Evolutionary conservation across 768 basidiomycete genomes (phyloP), one percentile per base, ranked within the genome.

Genomic region (Kwoniella newhampshirensis): DNA sequence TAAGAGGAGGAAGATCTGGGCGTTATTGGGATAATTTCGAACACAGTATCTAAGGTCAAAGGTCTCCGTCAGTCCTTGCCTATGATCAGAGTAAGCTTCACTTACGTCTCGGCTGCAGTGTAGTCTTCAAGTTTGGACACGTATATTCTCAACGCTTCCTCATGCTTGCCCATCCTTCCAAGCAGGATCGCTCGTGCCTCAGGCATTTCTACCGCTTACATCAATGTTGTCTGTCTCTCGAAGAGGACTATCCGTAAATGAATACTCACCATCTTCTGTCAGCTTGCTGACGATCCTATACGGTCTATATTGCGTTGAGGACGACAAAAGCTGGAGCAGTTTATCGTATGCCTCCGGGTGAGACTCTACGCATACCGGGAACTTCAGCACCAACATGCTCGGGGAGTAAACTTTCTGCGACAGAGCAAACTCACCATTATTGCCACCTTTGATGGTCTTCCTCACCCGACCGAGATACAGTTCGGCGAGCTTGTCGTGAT

Each of bases 111-210:
- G 0, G 96, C 96, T 60, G 91, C 91, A 25, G 77, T 59, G 73
- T 87, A 91, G 69, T 93, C 87, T 36, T 86, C 82, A 28, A 98
- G 80, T 32, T 85, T 84, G 70, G 97, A 87, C 5, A 93, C 91
- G 73, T 98, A 99, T 13, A 94, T 82, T 70, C 93, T 90, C n/a
- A 98, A 82, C 0, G 94, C 92, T 59, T 87, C 89, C 60, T 96
- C 91, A 60, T 98, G 94, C 51, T 89, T 85, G 1, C 88, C 91
- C 59, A 97, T 81, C 42, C 88, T 82, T 9, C 96, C 96, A 9
- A 97, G 79, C 6, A 99, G 81, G 57, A 97, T 86, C 0, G 96
- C 96, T 39, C 91, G 85, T 15, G 89, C 91, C 75, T 98, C 91
- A 57, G 84, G 91, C 36, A 96, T 80, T 66, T 91, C 91, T 92